phyloP scores from a whole-genome alignment of 1,284 basidiomycete species.

The Ustilago trichophora region DNA sequence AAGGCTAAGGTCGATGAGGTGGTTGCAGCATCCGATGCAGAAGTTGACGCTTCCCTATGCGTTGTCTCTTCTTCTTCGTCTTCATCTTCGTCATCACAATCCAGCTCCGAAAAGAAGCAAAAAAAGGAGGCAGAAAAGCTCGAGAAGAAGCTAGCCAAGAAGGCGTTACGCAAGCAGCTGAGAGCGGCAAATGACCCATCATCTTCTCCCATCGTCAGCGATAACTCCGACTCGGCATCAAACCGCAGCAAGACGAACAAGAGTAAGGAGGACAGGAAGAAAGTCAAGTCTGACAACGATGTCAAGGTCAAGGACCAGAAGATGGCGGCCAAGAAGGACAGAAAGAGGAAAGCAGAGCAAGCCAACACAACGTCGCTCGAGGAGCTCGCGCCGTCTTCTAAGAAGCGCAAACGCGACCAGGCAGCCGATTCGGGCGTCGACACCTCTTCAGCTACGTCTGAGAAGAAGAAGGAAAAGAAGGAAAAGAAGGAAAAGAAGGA shows the following conservation, averaged over 20 bases:
- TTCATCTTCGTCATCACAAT: no score
- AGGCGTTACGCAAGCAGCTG: conserved; percentile 18
- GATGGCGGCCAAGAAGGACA: background rate
- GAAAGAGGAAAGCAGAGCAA: background rate
- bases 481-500: no score
- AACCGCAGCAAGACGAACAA: conserved; percentile 12
- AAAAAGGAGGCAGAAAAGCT: conserved; percentile 17
- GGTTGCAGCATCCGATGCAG: conserved; percentile 16
- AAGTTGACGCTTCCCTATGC: conserved; percentile 13
- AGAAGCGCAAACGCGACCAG: conserved; percentile 77
- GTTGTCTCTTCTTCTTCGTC: conserved; percentile 5
- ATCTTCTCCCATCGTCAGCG: background rate
- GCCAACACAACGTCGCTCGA: background rate
- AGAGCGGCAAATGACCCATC: background rate
- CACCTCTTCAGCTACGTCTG: background rate
- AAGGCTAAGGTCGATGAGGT: background rate
- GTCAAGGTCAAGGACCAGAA: no score
- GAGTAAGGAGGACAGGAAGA: conserved; percentile 11
- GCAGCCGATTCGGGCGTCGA: background rate
- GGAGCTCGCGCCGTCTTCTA: conserved; percentile 68
- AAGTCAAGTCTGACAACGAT: conserved; percentile 5
- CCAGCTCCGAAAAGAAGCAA: background rate
- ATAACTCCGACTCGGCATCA: background rate
- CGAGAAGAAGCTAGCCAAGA: conserved; percentile 29
- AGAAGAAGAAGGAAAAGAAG: background rate